These are phyloP conservation scores for Globisporangium nunn DNA, from an alignment of 352 stramenopile genomes.

Conservation along the genomic window DNA sequence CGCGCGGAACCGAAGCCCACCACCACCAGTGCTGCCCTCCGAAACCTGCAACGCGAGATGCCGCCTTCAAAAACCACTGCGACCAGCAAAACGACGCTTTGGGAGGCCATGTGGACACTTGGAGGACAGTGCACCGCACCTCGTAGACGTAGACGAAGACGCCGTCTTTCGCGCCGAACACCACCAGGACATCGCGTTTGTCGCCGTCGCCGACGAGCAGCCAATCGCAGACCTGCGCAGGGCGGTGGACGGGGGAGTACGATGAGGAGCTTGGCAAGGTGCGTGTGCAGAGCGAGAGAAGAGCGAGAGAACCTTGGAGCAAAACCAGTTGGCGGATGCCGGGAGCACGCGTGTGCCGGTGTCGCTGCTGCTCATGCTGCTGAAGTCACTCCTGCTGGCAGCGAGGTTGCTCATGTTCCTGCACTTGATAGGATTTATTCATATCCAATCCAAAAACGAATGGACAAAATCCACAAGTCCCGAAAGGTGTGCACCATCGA, in stretches of 20 bases:
- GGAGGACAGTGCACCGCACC: slow-evolving; percentile 18
- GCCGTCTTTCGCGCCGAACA: slow-evolving; percentile 53
- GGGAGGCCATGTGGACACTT: not conserved
- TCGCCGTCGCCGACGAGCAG: slow-evolving; percentile 17
- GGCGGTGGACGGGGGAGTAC: not conserved
- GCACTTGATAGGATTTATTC: no score
- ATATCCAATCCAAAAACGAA: no score
- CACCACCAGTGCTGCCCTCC: not conserved
- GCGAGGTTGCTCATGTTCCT: no score
- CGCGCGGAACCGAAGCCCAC: slow-evolving; percentile 24
- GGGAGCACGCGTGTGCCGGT: slow-evolving; percentile 35
- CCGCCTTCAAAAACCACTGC: not conserved
- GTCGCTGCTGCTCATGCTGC: slow-evolving; percentile 24
- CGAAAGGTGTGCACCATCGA: no score
- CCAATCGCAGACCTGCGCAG: slow-evolving; percentile 59
- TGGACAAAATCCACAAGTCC: no score
- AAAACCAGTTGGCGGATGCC: slow-evolving; percentile 75
- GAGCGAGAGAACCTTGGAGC: slow-evolving; percentile 37
- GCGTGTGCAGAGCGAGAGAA: not conserved
- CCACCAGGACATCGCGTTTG: slow-evolving; percentile 25
- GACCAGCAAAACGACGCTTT: no score
- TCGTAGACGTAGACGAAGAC: slow-evolving; percentile 66
- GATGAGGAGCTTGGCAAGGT: not conserved
- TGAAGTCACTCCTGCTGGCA: no score
- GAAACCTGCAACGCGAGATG: not conserved